Conservation (phyloP, 2,329 filamentous ascomycete species). For the Kalmusia sp. region DNA sequence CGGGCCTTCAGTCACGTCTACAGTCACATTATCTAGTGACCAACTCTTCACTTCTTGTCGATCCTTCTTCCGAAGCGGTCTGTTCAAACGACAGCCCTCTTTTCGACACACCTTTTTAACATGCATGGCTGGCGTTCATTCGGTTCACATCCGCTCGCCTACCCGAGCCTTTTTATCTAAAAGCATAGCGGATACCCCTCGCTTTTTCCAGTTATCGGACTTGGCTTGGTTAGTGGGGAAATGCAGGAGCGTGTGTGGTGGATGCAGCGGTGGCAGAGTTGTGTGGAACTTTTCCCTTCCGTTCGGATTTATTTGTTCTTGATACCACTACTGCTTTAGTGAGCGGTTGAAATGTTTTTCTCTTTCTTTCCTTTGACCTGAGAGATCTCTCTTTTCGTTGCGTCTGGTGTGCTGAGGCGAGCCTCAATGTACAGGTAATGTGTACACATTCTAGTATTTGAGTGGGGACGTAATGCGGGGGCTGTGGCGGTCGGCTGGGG, state of each 20-base stretch:
- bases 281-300: neutral
- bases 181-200: constrained; percentile 5
- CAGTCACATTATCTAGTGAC: neutral
- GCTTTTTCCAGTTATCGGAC: neutral
- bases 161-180: neutral
- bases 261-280: neutral
- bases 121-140: constrained; percentile 16
- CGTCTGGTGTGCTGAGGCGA: too few relatives aligned
- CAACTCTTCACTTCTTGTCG: constrained; percentile 16
- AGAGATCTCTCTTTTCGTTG: constrained; percentile 2
- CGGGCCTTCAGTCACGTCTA: neutral
- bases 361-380: neutral
- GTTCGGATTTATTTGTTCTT: constrained; percentile 6
- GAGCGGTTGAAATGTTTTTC: constrained; percentile 6
- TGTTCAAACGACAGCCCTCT: constrained; percentile 4
- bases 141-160: neutral
- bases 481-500: neutral
- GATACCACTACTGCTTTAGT: constrained; percentile 13
- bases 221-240: neutral
- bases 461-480: constrained; percentile 6
- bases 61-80: constrained; percentile 11
- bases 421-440: constrained; percentile 17
- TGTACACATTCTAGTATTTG: constrained; percentile 13
- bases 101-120: constrained; percentile 1
- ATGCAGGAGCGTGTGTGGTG: neutral